A percentile compares a stretch with the other conserved stretches of the same genome.
Evolutionary conservation across 768 basidiomycete species (phyloP).

Genomic region (Russula earlei): DNA sequence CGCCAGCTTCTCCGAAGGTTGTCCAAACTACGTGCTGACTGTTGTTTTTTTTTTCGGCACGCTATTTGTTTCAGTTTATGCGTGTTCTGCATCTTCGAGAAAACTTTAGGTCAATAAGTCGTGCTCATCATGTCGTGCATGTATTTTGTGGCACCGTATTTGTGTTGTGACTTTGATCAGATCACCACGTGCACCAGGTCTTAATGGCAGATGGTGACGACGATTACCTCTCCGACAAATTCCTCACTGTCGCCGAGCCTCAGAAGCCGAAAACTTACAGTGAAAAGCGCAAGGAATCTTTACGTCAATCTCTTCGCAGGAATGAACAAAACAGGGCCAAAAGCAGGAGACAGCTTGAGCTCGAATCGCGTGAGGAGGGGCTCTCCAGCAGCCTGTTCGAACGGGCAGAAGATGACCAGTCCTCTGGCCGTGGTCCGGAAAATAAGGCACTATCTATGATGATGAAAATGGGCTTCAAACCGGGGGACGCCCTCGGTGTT

Average conservation of each 20-base stretch:
- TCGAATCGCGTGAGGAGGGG: slow-evolving; percentile 69
- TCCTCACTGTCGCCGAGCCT: slow-evolving; percentile 39
- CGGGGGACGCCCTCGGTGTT: slow-evolving; percentile 68
- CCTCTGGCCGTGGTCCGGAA: slow-evolving; percentile 36
- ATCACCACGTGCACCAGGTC: slow-evolving; percentile 9
- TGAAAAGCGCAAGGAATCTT: slow-evolving; percentile 58
- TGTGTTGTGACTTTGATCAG: slow-evolving; percentile 11
- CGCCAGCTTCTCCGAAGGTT: slow-evolving; percentile 13
- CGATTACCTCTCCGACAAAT: slow-evolving; percentile 86
- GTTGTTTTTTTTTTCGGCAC: slow-evolving; percentile 15
- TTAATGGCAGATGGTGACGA: slow-evolving; percentile 65
- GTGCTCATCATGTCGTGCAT: slow-evolving; percentile 11
- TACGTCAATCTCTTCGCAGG: slow-evolving; percentile 46
- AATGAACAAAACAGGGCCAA: slow-evolving; percentile 61
- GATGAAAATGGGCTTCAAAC: slow-evolving; percentile 91
- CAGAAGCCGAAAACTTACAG: slow-evolving; percentile 53
- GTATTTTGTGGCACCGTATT: slow-evolving; percentile 9
- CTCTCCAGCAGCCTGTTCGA: slow-evolving; percentile 76
- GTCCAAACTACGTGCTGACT: slow-evolving; percentile 16
- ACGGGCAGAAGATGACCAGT: slow-evolving; percentile 55
- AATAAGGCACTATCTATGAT: slow-evolving; percentile 84
- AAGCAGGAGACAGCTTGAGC: slow-evolving; percentile 56
- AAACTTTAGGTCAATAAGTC: slow-evolving; percentile 12
- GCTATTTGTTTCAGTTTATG: slow-evolving; percentile 16
- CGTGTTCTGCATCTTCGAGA: slow-evolving; percentile 13